Conservation (phyloP, 768 basidiomycete genomes). For the Termitomyces titanicus region DNA sequence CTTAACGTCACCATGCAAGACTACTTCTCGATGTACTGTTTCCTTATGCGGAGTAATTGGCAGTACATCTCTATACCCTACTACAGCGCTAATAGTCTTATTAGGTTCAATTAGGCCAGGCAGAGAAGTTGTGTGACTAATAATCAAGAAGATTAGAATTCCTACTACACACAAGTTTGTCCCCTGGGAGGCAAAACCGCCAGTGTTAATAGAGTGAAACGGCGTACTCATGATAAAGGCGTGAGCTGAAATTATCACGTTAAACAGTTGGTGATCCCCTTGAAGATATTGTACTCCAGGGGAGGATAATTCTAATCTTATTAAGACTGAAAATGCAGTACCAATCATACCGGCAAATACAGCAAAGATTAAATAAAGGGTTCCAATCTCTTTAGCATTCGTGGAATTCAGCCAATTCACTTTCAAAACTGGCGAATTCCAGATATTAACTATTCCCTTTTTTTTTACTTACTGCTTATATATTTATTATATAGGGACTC, state of each 20-base stretch:
- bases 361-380: slow-evolving; percentile 10
- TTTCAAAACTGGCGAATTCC: too few relatives aligned
- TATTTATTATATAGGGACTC: too few relatives aligned
- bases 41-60: not conserved
- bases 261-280: slow-evolving; percentile 5
- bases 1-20: not conserved
- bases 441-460: too few relatives aligned
- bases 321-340: slow-evolving; percentile 5
- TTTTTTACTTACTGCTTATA: too few relatives aligned
- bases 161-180: not conserved
- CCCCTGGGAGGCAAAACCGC: not conserved
- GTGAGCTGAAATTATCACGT: slow-evolving; percentile 4
- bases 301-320: slow-evolving; percentile 6
- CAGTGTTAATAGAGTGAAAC: not conserved
- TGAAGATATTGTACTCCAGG: slow-evolving; percentile 5
- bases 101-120: not conserved
- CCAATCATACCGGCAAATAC: slow-evolving; percentile 8
- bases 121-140: not conserved
- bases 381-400: slow-evolving; percentile 11
- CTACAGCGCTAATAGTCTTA: not conserved
- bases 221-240: slow-evolving; percentile 5
- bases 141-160: not conserved
- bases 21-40: not conserved
- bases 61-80: not conserved
- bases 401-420: slow-evolving; percentile 9